phyloP scores from a whole-genome alignment of 306 rosid species.

The Fagus crenata region DNA sequence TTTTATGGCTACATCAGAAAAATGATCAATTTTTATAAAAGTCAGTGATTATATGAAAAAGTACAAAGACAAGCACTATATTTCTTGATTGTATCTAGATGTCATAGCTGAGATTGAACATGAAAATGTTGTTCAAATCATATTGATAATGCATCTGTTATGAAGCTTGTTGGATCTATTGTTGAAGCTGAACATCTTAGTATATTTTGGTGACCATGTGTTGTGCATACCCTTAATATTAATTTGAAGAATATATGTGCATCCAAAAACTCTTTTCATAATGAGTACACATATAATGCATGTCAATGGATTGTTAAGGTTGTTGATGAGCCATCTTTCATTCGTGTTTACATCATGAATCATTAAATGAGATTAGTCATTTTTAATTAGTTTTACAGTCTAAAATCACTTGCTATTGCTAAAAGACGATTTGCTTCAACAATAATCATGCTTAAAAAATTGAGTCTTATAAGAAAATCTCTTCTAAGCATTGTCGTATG shows the following conservation, averaged over 20 bases:
- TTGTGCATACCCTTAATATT: conserved; percentile 1
- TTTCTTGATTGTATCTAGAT: neutral
- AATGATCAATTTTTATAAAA: neutral
- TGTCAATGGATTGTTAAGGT: neutral
- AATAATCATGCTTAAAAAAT: too few species aligned
- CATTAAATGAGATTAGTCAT: too few species aligned
- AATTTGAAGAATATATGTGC: conserved; percentile 9
- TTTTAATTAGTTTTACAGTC: too few species aligned
- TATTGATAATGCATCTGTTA: conserved; percentile 8
- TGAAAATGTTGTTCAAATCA: conserved; percentile 2
- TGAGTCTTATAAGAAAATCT: too few species aligned
- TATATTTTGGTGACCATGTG: conserved; percentile 16
- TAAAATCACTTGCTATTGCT: too few species aligned
- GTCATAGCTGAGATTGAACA: neutral
- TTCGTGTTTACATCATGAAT: too few species aligned
- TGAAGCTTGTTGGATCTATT: neutral
- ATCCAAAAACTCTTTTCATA: neutral
- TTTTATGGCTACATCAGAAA: neutral
- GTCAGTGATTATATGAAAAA: neutral
- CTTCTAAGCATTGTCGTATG: too few species aligned
- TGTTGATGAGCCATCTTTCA: neutral
- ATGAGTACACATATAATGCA: neutral
- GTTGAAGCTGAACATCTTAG: neutral
- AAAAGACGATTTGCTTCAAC: too few species aligned
- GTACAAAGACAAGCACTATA: neutral